A percentile compares a stretch with the other conserved stretches of the same genome.
These are phyloP conservation scores for Chaetomium sp. DNA, from an alignment of 2,329 filamentous ascomycete species.

Conservation along the genomic window DNA sequence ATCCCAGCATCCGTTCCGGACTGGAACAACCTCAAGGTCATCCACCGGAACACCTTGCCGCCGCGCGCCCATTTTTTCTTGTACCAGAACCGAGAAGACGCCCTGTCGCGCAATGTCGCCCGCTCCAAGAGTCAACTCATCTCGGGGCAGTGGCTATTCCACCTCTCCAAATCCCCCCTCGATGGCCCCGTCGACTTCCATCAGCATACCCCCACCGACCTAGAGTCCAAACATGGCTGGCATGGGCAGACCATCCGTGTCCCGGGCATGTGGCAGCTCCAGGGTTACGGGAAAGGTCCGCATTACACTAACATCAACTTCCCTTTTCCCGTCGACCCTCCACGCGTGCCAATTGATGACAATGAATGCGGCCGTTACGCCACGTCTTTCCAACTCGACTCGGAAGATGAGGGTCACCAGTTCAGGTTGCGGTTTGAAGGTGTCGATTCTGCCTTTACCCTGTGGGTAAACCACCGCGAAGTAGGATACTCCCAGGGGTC, in stretches of 20 bases:
- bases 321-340: slow-evolving; percentile 63
- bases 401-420: slow-evolving; percentile 53
- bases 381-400: slow-evolving; percentile 56
- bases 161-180: slow-evolving; percentile 45
- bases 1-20: slow-evolving; percentile 45
- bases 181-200: slow-evolving; percentile 43
- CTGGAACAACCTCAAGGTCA: slow-evolving; percentile 61
- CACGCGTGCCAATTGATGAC: slow-evolving; percentile 59
- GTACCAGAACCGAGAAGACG: slow-evolving; percentile 51
- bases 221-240: slow-evolving; percentile 43
- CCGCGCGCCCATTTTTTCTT: slow-evolving; percentile 59
- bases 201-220: slow-evolving; percentile 34
- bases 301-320: slow-evolving; percentile 67
- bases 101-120: slow-evolving; percentile 46
- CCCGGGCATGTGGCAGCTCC: slow-evolving; percentile 67
- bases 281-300: slow-evolving; percentile 59
- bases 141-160: slow-evolving; percentile 54
- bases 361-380: slow-evolving; percentile 67
- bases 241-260: slow-evolving; percentile 53
- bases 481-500: slow-evolving; percentile 74
- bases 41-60: slow-evolving; percentile 59
- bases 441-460: slow-evolving; percentile 70
- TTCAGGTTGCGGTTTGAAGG: slow-evolving; percentile 73
- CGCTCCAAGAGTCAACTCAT: slow-evolving; percentile 45
- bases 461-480: slow-evolving; percentile 68